Percentiles rank a stretch among this genome's conserved stretches.
These are phyloP conservation scores for Blastocladiella emersonii DNA, from an alignment of 371 early-diverging fungal species.

Conservation along the genomic window DNA sequence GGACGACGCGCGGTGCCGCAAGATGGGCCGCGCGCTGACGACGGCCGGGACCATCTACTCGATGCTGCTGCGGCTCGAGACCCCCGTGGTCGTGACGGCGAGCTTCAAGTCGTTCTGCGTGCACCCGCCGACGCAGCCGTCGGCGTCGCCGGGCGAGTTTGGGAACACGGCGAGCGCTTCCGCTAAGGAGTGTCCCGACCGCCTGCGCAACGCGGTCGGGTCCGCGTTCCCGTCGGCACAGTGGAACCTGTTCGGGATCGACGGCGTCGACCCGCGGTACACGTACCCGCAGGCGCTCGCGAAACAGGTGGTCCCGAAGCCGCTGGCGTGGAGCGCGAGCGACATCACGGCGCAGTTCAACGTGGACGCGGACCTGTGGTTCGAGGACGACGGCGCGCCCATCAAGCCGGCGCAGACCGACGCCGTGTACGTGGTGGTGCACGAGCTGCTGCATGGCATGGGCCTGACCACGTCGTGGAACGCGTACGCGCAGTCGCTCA, in stretches of 20 bases:
- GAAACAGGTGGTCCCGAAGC: neutral
- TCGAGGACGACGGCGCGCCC: constrained; percentile 1
- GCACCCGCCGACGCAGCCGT: neutral
- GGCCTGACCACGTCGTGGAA: constrained; percentile 18
- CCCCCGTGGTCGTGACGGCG: neutral
- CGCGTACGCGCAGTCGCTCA: neutral
- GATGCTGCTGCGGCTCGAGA: neutral
- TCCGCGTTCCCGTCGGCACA: neutral
- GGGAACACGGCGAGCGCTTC: neutral
- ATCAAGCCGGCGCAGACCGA: constrained; percentile 19
- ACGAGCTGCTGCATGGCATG: constrained; percentile 28
- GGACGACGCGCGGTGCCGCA: neutral
- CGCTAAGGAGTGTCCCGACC: neutral
- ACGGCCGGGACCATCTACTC: neutral
- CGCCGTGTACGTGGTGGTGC: constrained; percentile 19
- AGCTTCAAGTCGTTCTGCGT: neutral
- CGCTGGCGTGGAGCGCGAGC: neutral
- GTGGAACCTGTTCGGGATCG: neutral
- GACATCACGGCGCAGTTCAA: neutral
- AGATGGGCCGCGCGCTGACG: neutral
- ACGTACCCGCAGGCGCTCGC: constrained; percentile 4
- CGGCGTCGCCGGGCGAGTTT: neutral
- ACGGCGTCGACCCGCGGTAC: neutral
- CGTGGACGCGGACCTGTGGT: neutral
- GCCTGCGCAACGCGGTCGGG: neutral